These are phyloP conservation scores for Candida pseudoglaebosa DNA, from an alignment of 805 yeast genomes.

Conservation along the genomic window DNA sequence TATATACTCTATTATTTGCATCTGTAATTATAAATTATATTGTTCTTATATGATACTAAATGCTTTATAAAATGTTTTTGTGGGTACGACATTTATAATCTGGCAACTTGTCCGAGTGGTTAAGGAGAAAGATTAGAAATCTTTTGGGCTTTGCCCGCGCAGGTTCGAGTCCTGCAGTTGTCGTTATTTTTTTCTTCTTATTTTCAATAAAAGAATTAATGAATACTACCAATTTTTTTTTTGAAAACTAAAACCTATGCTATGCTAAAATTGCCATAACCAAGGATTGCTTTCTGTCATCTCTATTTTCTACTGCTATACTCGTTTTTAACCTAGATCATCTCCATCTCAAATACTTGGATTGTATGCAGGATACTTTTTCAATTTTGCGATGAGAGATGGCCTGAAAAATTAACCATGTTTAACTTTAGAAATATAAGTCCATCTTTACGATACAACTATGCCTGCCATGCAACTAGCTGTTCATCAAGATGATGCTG, in stretches of 20 bases:
- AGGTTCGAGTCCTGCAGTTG: conserved; percentile 74
- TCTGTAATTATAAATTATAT: too few species aligned
- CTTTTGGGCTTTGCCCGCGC: conserved; percentile 62
- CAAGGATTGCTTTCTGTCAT: too few species aligned
- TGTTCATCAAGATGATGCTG: conserved; percentile 69
- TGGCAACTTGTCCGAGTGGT: conserved; percentile 58
- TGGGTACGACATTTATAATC: not conserved
- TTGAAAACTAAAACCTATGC: conserved; percentile 7
- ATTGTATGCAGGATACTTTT: too few species aligned
- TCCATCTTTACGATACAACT: not conserved
- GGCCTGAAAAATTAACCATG: conserved; percentile 4
- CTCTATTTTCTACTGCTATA: too few species aligned
- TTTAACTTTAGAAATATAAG: too few species aligned
- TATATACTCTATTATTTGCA: too few species aligned
- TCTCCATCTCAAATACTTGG: too few species aligned
- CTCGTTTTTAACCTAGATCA: too few species aligned
- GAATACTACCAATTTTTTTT: not conserved
- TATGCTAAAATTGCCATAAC: too few species aligned
- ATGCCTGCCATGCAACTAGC: conserved; percentile 59
- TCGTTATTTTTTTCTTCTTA: conserved; percentile 41
- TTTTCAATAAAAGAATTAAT: conserved; percentile 1
- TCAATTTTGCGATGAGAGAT: conserved; percentile 5
- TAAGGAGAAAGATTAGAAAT: conserved; percentile 58
- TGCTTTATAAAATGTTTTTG: too few species aligned
- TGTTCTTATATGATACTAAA: too few species aligned